phyloP scores from a whole-genome alignment of 1,284 basidiomycete genomes.

The Neonothopanus nambi region DNA sequence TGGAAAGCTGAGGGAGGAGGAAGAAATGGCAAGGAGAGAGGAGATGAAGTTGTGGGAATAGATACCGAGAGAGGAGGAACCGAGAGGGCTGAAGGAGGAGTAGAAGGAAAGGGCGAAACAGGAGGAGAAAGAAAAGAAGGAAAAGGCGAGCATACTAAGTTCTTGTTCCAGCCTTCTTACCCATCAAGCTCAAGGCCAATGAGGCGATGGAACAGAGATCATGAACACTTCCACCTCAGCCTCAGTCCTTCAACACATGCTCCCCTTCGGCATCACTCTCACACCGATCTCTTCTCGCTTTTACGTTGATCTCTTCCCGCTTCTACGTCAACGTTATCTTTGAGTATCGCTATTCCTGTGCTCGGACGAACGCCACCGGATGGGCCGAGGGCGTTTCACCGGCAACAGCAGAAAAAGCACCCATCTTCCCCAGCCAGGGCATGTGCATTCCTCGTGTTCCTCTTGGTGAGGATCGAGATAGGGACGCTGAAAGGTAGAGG shows the following conservation, averaged over 20 bases:
- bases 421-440: constrained; percentile 11
- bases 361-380: constrained; percentile 45
- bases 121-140: too few relatives aligned
- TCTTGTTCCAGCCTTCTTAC: too few relatives aligned
- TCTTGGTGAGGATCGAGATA: background rate
- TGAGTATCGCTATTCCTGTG: background rate
- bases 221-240: constrained; percentile 47
- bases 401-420: constrained; percentile 20
- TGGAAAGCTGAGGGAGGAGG: too few relatives aligned
- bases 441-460: constrained; percentile 22
- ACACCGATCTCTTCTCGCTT: too few relatives aligned
- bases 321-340: background rate
- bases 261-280: constrained; percentile 12
- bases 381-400: constrained; percentile 53
- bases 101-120: too few relatives aligned
- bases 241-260: constrained; percentile 36
- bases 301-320: too few relatives aligned
- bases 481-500: constrained; percentile 20
- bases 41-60: too few relatives aligned
- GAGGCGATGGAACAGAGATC: constrained; percentile 33
- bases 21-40: too few relatives aligned
- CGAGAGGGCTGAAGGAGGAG: too few relatives aligned
- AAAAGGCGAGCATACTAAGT: background rate
- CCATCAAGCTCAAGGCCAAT: background rate
- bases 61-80: too few relatives aligned